A percentile compares a stretch with the other conserved stretches of the same genome.
phyloP scores from a whole-genome alignment of 2,329 filamentous ascomycete genomes.

The Aspergillus aculeatus region DNA sequence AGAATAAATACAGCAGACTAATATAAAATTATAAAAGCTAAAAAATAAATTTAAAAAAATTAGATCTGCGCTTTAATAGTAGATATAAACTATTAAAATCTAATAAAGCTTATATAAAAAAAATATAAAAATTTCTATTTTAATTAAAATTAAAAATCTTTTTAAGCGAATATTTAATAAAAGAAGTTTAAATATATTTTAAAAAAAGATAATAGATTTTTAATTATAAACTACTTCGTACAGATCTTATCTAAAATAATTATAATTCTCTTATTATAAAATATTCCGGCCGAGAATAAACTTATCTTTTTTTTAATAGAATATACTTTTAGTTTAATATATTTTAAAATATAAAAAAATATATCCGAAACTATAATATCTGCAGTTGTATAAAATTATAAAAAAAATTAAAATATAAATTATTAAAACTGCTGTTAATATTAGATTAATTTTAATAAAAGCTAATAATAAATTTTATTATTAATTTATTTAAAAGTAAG shows the following conservation, averaged over 20 bases:
- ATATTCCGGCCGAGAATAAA: neutral
- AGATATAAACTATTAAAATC: neutral
- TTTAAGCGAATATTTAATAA: neutral
- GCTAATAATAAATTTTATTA: neutral
- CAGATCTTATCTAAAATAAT: neutral
- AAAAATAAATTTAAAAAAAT: neutral
- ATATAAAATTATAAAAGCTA: no score
- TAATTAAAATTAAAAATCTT: neutral
- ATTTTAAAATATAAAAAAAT: neutral
- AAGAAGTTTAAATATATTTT: neutral
- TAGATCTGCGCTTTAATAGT: neutral
- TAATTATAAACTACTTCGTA: neutral
- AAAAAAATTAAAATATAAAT: neutral
- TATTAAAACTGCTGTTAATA: neutral
- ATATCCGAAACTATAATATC: neutral
- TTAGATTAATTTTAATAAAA: neutral
- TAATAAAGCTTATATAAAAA: neutral
- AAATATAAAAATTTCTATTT: neutral
- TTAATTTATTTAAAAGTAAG: neutral
- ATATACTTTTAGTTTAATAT: neutral
- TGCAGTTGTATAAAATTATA: neutral
- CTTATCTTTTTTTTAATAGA: neutral
- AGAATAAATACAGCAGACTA: no score
- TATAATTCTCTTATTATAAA: neutral
- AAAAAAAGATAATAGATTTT: neutral